Percentiles rank a stretch among this genome's conserved stretches.
phyloP scores from a whole-genome alignment of 306 rosid genomes.

The Dalbergia cochinchinensis region DNA sequence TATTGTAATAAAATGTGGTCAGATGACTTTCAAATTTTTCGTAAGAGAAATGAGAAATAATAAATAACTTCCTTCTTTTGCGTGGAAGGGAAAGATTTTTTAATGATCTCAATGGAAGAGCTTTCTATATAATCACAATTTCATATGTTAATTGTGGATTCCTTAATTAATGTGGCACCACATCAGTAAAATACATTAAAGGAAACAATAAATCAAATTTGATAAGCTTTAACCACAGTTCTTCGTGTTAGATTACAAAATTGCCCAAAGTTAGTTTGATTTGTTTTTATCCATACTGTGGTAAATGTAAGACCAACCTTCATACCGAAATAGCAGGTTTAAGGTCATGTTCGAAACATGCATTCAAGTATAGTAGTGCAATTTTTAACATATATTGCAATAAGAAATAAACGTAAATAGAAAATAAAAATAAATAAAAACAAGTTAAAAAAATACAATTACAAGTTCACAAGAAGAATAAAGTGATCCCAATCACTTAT shows the following conservation, averaged over 20 bases:
- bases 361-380: background rate
- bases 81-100: background rate
- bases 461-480: too few relatives aligned
- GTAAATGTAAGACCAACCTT: background rate
- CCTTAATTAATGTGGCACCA: background rate
- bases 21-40: background rate
- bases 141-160: background rate
- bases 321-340: conserved; percentile 6
- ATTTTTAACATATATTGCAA: too few relatives aligned
- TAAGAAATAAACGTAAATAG: too few relatives aligned
- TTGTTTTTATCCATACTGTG: background rate
- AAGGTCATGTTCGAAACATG: background rate
- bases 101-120: background rate
- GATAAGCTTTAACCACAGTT: background rate
- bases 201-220: background rate
- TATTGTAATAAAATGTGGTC: too few relatives aligned
- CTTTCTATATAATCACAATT: background rate
- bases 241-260: conserved; percentile 1
- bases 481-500: too few relatives aligned
- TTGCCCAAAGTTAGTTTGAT: conserved; percentile 8
- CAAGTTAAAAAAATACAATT: too few relatives aligned
- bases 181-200: background rate
- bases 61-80: background rate
- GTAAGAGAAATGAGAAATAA: background rate
- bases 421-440: too few relatives aligned